Conservation (phyloP, 1,284 basidiomycete species). For the Irpex lacteus region DNA sequence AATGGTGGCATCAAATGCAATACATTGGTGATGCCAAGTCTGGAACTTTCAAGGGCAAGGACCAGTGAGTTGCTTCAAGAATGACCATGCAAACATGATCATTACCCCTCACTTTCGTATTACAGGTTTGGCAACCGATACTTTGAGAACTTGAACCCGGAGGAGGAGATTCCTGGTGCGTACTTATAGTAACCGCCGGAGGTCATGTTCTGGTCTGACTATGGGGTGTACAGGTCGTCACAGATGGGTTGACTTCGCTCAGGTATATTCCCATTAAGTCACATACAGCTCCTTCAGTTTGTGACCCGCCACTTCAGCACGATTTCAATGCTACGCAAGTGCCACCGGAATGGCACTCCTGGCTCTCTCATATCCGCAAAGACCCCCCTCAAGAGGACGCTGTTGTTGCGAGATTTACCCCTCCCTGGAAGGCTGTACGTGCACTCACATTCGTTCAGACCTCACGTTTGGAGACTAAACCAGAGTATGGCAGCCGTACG, state of each 20-base stretch:
- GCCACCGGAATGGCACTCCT: conserved; percentile 93
- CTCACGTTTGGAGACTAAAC: background rate
- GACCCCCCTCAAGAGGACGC: conserved; percentile 76
- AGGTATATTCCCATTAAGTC: conserved; percentile 43
- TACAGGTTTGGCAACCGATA: conserved; percentile 86
- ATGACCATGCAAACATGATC: background rate
- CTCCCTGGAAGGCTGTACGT: conserved; percentile 83
- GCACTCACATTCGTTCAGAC: background rate
- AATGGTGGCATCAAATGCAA: conserved; percentile 85
- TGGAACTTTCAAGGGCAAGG: conserved; percentile 75
- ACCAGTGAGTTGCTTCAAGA: conserved; percentile 60
- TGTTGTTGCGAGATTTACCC: conserved; percentile 64
- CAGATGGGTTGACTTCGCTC: conserved; percentile 90
- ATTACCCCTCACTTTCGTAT: background rate
- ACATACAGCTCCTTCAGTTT: background rate
- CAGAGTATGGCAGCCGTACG: conserved; percentile 53
- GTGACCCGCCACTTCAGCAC: conserved; percentile 46
- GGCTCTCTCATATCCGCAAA: conserved; percentile 88
- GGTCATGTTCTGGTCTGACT: background rate
- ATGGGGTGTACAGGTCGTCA: conserved; percentile 64
- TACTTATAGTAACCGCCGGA: conserved; percentile 10
- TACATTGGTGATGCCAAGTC: conserved; percentile 92
- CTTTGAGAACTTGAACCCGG: conserved; percentile 84
- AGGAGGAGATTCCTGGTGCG: conserved; percentile 84
- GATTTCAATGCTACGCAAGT: conserved; percentile 88